These are phyloP conservation scores for Heritiera littoralis DNA, from an alignment of 345 rosid species.

Conservation along the genomic window DNA sequence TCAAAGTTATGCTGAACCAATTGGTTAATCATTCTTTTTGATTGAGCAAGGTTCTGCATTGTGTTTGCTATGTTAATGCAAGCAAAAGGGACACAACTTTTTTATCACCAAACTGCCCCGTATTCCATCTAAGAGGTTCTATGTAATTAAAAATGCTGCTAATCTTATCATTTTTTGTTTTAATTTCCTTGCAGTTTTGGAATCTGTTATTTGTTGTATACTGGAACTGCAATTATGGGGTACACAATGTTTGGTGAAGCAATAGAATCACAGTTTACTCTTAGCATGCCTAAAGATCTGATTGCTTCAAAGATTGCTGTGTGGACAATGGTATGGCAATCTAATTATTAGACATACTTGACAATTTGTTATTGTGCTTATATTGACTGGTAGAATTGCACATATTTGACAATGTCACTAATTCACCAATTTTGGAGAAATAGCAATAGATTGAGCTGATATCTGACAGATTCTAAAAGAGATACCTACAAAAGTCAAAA, in stretches of 20 bases:
- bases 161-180: not conserved
- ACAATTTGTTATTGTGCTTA: not conserved
- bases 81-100: not conserved
- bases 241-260: conserved; percentile 85
- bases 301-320: conserved; percentile 88
- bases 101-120: not conserved
- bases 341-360: not conserved
- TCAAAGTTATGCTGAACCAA: too few relatives aligned
- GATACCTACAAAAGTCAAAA: not conserved
- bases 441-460: not conserved
- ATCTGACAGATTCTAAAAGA: not conserved
- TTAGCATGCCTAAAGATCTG: conserved; percentile 80
- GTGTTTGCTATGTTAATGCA: not conserved
- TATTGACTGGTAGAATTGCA: not conserved
- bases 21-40: too few relatives aligned
- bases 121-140: not conserved
- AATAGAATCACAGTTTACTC: conserved; percentile 78
- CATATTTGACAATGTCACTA: not conserved
- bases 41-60: not conserved
- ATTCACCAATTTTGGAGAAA: not conserved
- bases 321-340: conserved; percentile 76
- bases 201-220: conserved; percentile 72
- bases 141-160: not conserved
- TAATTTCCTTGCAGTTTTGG: conserved; percentile 51
- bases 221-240: conserved; percentile 84